Percentiles rank a stretch among this genome's conserved stretches.
Conservation (phyloP, 1,284 basidiomycete species). For the Agaricales sp. region DNA sequence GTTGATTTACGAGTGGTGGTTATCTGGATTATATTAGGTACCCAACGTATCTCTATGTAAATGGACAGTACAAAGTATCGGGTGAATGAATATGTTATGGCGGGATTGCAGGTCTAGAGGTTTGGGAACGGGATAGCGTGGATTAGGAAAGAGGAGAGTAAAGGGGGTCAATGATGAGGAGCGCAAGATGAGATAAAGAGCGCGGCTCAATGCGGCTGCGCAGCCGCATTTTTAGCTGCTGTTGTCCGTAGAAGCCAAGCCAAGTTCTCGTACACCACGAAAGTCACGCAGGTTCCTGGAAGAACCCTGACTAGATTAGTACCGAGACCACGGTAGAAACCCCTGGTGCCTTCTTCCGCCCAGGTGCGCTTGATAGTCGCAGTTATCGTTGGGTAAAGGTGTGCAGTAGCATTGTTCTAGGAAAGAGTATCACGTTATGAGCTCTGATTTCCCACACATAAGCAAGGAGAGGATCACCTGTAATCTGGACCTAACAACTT, state of each 20-base stretch:
- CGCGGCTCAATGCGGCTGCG: no score
- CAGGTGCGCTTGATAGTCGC: slow-evolving; percentile 76
- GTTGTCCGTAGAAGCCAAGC: slow-evolving; percentile 71
- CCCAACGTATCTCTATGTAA: no score
- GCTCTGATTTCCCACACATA: background rate
- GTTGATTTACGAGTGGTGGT: no score
- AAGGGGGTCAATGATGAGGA: no score
- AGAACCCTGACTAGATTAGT: slow-evolving; percentile 96
- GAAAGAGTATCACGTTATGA: background rate
- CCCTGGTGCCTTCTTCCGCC: slow-evolving; percentile 68
- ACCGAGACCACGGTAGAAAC: slow-evolving; percentile 92
- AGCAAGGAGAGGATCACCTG: slow-evolving; percentile 48
- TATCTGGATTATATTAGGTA: no score
- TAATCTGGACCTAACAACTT: slow-evolving; percentile 90
- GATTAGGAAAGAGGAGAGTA: no score
- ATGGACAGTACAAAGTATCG: no score
- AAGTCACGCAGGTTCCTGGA: slow-evolving; percentile 95
- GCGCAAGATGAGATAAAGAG: no score
- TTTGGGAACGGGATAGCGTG: no score
- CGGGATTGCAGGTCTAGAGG: no score
- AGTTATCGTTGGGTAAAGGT: slow-evolving; percentile 75
- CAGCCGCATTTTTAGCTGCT: slow-evolving; percentile 34
- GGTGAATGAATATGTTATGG: no score
- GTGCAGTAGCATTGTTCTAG: slow-evolving; percentile 51
- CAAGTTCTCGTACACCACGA: slow-evolving; percentile 96